Percentiles rank a stretch among this genome's conserved stretches.
These are phyloP conservation scores for Mortierella sp. DNA, from an alignment of 371 early-diverging fungal genomes.

Conservation along the genomic window DNA sequence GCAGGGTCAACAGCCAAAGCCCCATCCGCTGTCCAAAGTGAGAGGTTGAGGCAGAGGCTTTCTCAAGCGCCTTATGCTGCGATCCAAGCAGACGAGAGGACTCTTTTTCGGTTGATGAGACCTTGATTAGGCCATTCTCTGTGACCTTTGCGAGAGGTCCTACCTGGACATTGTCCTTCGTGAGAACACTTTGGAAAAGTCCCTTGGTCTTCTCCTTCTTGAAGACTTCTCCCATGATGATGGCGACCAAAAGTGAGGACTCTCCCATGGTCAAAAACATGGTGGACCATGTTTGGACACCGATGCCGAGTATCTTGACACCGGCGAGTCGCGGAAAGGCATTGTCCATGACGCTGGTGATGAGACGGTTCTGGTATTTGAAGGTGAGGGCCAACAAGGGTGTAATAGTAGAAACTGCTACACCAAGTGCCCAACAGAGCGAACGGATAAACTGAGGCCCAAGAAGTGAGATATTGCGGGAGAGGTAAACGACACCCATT, in stretches of 20 bases:
- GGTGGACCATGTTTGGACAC: slow-evolving; percentile 51
- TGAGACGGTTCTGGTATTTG: slow-evolving; percentile 42
- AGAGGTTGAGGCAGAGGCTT: slow-evolving; percentile 18
- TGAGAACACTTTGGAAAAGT: slow-evolving; percentile 46
- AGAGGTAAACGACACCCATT: slow-evolving; percentile 45
- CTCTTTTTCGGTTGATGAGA: slow-evolving; percentile 10
- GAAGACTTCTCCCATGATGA: slow-evolving; percentile 55
- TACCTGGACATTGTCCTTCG: slow-evolving; percentile 36
- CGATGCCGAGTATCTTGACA: slow-evolving; percentile 42
- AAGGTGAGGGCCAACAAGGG: slow-evolving; percentile 47
- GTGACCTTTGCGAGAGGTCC: slow-evolving; percentile 42
- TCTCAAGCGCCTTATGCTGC: slow-evolving; percentile 25
- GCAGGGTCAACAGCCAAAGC: slow-evolving; percentile 45
- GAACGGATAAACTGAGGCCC: slow-evolving; percentile 55
- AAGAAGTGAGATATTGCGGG: slow-evolving; percentile 40
- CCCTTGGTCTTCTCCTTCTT: slow-evolving; percentile 51
- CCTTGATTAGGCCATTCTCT: slow-evolving; percentile 28
- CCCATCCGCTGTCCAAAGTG: slow-evolving; percentile 51
- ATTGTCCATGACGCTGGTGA: slow-evolving; percentile 34
- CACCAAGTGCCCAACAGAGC: slow-evolving; percentile 38
- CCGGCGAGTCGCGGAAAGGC: slow-evolving; percentile 33
- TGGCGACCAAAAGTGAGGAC: slow-evolving; percentile 41
- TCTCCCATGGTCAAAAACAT: slow-evolving; percentile 54
- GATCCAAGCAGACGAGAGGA: slow-evolving; percentile 7
- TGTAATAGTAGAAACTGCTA: slow-evolving; percentile 44